A percentile compares a stretch with the other conserved stretches of the same genome.
Evolutionary conservation across 164 flowering plant genomes (phyloP).

Genomic region (Kingdonia uniflora): DNA sequence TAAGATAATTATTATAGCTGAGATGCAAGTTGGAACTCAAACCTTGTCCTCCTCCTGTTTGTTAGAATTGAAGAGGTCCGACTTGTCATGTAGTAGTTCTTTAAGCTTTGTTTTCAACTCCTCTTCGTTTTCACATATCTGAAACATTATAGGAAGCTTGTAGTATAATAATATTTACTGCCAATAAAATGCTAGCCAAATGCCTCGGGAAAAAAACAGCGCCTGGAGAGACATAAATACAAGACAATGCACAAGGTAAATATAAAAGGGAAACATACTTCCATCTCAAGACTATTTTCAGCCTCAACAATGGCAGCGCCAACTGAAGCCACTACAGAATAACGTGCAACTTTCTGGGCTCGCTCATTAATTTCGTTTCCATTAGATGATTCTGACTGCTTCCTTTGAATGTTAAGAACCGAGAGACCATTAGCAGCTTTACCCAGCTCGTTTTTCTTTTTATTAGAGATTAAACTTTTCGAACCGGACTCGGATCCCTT

Average conservation of each 20-base stretch:
- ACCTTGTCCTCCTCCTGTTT: slow-evolving; percentile 88
- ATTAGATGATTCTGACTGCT: slow-evolving; percentile 17
- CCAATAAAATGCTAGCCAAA: slow-evolving; percentile 3
- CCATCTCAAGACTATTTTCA: slow-evolving; percentile 61
- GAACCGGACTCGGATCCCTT: slow-evolving; percentile 10
- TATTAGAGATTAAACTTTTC: slow-evolving; percentile 6
- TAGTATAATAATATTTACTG: background rate
- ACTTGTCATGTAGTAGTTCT: slow-evolving; percentile 65
- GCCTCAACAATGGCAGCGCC: slow-evolving; percentile 98
- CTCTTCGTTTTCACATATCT: slow-evolving; percentile 68
- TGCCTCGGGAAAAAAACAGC: background rate
- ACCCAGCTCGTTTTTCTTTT: slow-evolving; percentile 12
- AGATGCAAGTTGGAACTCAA: slow-evolving; percentile 5
- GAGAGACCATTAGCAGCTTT: slow-evolving; percentile 17
- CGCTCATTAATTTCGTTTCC: slow-evolving; percentile 20
- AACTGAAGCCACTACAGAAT: slow-evolving; percentile 50
- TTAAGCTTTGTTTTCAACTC: slow-evolving; percentile 79
- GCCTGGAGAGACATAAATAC: no score
- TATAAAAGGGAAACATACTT: slow-evolving; percentile 38
- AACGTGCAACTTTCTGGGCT: slow-evolving; percentile 44
- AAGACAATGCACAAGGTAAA: no score
- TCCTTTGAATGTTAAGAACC: slow-evolving; percentile 15
- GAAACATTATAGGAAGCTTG: background rate
- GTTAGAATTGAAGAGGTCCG: slow-evolving; percentile 57
- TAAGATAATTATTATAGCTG: background rate